A percentile compares a stretch with the other conserved stretches of the same genome.
phyloP scores from a whole-genome alignment of 345 rosid genomes.

The Melaleuca alternifolia region DNA sequence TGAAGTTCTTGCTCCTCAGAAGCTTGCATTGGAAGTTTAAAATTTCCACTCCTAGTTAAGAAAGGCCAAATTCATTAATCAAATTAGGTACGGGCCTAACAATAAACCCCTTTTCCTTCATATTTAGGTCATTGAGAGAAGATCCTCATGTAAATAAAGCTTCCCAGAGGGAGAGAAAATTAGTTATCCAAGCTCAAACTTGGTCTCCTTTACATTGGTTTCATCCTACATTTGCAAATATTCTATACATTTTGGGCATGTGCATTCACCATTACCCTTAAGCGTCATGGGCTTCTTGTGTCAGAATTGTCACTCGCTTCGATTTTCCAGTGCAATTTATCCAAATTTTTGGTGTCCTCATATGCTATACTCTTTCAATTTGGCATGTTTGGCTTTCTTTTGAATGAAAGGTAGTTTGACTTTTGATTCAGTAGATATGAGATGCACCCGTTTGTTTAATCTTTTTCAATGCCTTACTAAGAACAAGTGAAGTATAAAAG shows the following conservation, averaged over 20 bases:
- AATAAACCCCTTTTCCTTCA: too few species aligned
- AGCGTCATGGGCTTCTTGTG: neutral
- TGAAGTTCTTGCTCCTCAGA: constrained; percentile 91
- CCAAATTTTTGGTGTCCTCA: neutral
- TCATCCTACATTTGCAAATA: neutral
- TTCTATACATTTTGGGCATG: neutral
- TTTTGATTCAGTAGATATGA: neutral
- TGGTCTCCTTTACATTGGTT: neutral
- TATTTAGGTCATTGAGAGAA: neutral
- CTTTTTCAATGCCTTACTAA: neutral
- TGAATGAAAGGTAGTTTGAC: neutral
- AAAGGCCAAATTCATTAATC: too few species aligned
- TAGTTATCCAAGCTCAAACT: neutral
- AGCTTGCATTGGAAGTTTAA: constrained; percentile 59
- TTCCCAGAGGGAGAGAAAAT: neutral
- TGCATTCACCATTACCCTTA: neutral
- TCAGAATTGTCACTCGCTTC: rapidly evolving
- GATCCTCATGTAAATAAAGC: neutral
- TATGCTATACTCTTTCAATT: neutral
- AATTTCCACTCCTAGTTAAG: neutral
- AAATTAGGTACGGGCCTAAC: too few species aligned
- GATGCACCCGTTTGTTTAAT: neutral
- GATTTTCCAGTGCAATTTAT: neutral
- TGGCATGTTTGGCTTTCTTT: neutral
- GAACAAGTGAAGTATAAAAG: neutral